Conservation (phyloP, 1,284 basidiomycete species). For the Dichomitus squalens region DNA sequence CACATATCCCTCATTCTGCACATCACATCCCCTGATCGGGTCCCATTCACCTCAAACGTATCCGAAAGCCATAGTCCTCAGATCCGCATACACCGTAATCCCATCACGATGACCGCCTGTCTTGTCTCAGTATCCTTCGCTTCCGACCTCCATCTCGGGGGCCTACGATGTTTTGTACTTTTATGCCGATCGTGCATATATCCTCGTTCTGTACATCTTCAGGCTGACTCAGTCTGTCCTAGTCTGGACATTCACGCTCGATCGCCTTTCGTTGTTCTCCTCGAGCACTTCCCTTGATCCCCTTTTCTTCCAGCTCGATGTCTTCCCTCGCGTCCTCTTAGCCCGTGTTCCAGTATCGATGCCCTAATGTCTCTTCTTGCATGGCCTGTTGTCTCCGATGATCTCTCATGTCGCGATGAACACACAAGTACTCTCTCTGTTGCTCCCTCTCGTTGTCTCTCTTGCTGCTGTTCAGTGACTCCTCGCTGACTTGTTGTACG, state of each 20-base stretch:
- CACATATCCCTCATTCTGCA: not conserved
- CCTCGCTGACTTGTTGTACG: not conserved
- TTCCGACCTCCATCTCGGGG: slow-evolving; percentile 2
- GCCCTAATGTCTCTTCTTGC: slow-evolving; percentile 18
- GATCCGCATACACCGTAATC: not conserved
- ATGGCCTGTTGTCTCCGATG: slow-evolving; percentile 1
- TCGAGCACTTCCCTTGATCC: not conserved
- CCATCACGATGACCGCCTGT: not conserved
- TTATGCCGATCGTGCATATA: slow-evolving; percentile 23
- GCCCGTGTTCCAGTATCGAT: slow-evolving; percentile 6
- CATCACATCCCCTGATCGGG: not conserved
- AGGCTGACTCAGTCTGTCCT: slow-evolving; percentile 3
- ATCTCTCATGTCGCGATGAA: slow-evolving; percentile 12
- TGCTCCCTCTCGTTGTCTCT: not conserved
- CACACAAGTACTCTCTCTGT: slow-evolving; percentile 10
- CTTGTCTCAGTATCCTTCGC: not conserved
- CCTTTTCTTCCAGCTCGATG: not conserved
- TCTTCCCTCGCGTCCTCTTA: no score
- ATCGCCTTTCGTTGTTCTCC: not conserved
- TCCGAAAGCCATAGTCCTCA: not conserved
- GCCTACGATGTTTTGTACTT: slow-evolving; percentile 16
- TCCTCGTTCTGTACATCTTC: slow-evolving; percentile 18
- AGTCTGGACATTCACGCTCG: slow-evolving; percentile 2
- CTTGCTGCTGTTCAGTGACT: not conserved
- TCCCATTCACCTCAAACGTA: not conserved